phyloP scores from a whole-genome alignment of 2,329 filamentous ascomycete genomes.

The Penicillium paneum region DNA sequence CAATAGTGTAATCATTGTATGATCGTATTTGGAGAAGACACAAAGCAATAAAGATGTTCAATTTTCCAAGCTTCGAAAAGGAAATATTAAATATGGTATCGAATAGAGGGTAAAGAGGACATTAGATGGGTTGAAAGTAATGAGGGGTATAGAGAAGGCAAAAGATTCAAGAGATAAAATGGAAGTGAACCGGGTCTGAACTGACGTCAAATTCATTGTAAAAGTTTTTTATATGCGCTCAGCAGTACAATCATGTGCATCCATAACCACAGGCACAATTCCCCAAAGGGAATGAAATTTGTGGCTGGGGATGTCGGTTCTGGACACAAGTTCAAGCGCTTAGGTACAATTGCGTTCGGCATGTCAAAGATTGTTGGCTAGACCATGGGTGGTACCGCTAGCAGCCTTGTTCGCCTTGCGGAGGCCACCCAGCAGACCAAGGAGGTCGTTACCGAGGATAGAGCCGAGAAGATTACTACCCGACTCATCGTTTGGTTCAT shows the following conservation, averaged over 20 bases:
- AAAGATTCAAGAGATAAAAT: background rate
- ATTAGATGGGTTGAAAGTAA: background rate
- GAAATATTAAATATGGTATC: constrained; percentile 1
- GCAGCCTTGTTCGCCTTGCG: background rate
- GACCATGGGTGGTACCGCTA: background rate
- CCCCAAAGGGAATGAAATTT: background rate
- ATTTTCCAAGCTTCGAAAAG: background rate
- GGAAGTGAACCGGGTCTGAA: background rate
- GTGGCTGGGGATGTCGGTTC: fast-evolving
- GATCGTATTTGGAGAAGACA: fast-evolving
- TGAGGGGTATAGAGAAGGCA: background rate
- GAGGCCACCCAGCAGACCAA: constrained; percentile 1
- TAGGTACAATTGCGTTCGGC: background rate
- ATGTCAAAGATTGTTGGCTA: background rate
- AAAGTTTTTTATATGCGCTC: background rate
- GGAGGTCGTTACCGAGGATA: constrained; percentile 1
- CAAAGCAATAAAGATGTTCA: too few relatives aligned
- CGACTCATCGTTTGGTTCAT: background rate
- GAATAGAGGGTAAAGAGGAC: background rate
- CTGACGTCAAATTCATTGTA: background rate
- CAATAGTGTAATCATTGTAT: background rate
- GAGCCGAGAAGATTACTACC: background rate
- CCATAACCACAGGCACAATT: background rate
- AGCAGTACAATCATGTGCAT: background rate
- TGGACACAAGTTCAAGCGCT: background rate